A percentile compares a stretch with the other conserved stretches of the same genome.
Evolutionary conservation across 306 rosid species (phyloP).

Genomic region (Hippophae rhamnoides): DNA sequence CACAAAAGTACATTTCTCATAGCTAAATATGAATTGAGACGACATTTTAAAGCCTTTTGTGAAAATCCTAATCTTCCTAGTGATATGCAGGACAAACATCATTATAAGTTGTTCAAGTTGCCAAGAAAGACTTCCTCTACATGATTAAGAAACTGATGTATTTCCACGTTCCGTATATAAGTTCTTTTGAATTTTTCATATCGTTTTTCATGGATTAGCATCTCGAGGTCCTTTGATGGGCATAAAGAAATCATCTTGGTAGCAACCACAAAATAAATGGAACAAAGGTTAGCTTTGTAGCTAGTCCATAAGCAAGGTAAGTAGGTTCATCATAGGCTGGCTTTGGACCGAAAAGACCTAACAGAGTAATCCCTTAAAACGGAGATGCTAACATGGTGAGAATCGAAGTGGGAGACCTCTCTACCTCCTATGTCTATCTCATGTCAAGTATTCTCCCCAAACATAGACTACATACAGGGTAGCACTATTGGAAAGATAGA

Average conservation of each 20-base stretch:
- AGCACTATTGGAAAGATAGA: constrained; percentile 1
- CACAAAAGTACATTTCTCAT: too few species aligned
- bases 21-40: constrained; percentile 14
- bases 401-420: constrained; percentile 1
- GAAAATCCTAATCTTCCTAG: constrained; percentile 23
- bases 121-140: constrained; percentile 30
- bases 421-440: background rate
- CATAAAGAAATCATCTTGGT: constrained; percentile 29
- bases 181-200: constrained; percentile 24
- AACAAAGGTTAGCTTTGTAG: too few species aligned
- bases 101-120: constrained; percentile 22
- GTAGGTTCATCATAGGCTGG: background rate
- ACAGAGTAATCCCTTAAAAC: constrained; percentile 7
- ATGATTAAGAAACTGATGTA: constrained; percentile 29
- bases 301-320: background rate
- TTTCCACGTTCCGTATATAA: constrained; percentile 24
- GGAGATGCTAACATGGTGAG: background rate
- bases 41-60: constrained; percentile 21
- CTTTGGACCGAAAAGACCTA: background rate
- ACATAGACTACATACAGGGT: constrained; percentile 2
- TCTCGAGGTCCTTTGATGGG: constrained; percentile 18
- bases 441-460: background rate
- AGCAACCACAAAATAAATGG: background rate
- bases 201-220: constrained; percentile 27
- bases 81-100: constrained; percentile 20